These are phyloP conservation scores for Beauveria pseudobassiana DNA, from an alignment of 2,329 filamentous ascomycete genomes.

Conservation along the genomic window DNA sequence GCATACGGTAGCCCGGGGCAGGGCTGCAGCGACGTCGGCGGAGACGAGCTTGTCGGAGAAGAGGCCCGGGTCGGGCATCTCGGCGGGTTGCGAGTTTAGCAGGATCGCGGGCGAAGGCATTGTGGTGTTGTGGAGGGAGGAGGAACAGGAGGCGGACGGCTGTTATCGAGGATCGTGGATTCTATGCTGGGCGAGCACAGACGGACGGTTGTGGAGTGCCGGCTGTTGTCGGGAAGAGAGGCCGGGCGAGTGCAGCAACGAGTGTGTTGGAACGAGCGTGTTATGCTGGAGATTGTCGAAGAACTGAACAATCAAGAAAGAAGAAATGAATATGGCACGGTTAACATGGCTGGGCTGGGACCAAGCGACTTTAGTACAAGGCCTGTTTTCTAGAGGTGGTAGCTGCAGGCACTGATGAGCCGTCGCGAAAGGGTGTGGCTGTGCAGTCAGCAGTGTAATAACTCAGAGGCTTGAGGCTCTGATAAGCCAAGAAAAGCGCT, in stretches of 20 bases:
- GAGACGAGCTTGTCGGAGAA: conserved; percentile 75
- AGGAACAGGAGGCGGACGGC: not conserved
- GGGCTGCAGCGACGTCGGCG: conserved; percentile 58
- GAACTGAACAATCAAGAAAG: not conserved
- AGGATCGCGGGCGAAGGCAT: conserved; percentile 10
- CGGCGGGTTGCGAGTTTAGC: conserved; percentile 11
- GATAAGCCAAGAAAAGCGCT: not conserved
- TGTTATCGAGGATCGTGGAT: not conserved
- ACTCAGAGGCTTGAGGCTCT: too few relatives aligned
- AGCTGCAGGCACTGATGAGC: not conserved
- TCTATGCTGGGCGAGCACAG: not conserved
- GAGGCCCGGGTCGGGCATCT: conserved; percentile 42
- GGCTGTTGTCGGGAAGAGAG: not conserved
- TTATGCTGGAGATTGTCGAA: not conserved
- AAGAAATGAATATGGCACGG: not conserved
- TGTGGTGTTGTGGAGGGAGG: not conserved
- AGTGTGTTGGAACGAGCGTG: not conserved
- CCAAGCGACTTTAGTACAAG: not conserved
- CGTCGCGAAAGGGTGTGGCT: not conserved
- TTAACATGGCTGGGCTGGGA: not conserved
- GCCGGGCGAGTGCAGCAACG: too few relatives aligned
- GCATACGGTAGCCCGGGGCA: conserved; percentile 80
- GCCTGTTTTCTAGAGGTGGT: not conserved
- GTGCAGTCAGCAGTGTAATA: not conserved
- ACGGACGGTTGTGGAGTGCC: not conserved